These are phyloP conservation scores for Pseudovirgaria hyperparasitica DNA, from an alignment of 2,329 filamentous ascomycete genomes.

Conservation along the genomic window DNA sequence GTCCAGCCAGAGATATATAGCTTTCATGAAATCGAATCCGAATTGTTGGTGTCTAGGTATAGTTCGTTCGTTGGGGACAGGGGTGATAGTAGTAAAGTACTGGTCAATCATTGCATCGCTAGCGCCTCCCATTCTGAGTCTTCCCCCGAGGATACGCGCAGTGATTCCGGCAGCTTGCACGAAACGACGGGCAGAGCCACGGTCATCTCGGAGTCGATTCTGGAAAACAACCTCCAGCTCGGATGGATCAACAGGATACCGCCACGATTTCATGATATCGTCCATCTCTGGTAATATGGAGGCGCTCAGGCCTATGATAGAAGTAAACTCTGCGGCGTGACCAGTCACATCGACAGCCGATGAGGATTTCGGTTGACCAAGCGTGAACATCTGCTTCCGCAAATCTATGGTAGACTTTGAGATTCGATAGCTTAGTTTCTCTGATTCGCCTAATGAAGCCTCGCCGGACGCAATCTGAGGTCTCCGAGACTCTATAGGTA, in stretches of 20 bases:
- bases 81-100: constrained; percentile 37
- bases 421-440: constrained; percentile 41
- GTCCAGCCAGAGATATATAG: constrained; percentile 49
- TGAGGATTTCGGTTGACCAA: constrained; percentile 16
- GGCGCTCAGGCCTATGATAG: constrained; percentile 24
- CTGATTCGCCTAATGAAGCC: constrained; percentile 37
- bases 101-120: constrained; percentile 22
- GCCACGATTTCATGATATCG: constrained; percentile 41
- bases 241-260: constrained; percentile 45
- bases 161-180: constrained; percentile 49
- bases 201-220: constrained; percentile 41
- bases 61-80: constrained; percentile 26
- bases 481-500: constrained; percentile 31
- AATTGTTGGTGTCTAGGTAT: constrained; percentile 36
- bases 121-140: constrained; percentile 31
- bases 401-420: constrained; percentile 42
- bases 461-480: constrained; percentile 26
- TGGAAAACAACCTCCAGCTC: constrained; percentile 41
- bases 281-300: constrained; percentile 43
- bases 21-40: constrained; percentile 52
- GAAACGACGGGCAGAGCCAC: constrained; percentile 45
- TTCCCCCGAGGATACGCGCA: constrained; percentile 42
- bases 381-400: constrained; percentile 42
- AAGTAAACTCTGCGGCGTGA: constrained; percentile 30
- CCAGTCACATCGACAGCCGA: constrained; percentile 13